A percentile compares a stretch with the other conserved stretches of the same genome.
These are phyloP conservation scores for Polyporus arcularius DNA, from an alignment of 768 basidiomycete genomes.

Conservation along the genomic window DNA sequence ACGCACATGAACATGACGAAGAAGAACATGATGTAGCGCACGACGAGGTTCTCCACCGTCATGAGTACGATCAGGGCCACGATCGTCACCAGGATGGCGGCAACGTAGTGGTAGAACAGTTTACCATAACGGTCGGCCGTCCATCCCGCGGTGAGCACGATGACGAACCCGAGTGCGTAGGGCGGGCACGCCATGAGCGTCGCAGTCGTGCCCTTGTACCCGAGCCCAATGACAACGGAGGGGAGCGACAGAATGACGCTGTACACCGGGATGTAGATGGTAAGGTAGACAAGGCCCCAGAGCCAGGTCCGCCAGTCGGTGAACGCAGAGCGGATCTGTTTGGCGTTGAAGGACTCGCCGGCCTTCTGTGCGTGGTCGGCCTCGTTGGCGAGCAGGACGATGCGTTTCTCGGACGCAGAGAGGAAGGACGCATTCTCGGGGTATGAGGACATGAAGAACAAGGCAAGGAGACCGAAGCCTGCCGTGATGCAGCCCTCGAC, in stretches of 20 bases:
- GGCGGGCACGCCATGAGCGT: constrained; percentile 65
- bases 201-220: constrained; percentile 53
- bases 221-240: constrained; percentile 65
- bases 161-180: constrained; percentile 38
- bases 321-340: constrained; percentile 38
- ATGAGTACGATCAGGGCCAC: constrained; percentile 34
- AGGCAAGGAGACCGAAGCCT: constrained; percentile 35
- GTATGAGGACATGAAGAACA: constrained; percentile 46
- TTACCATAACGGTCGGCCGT: constrained; percentile 27
- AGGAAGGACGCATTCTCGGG: constrained; percentile 49
- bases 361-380: constrained; percentile 35
- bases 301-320: constrained; percentile 40
- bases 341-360: constrained; percentile 35
- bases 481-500: constrained; percentile 51
- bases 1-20: constrained; percentile 35
- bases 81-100: constrained; percentile 23
- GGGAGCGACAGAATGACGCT: constrained; percentile 60
- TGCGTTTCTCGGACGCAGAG: constrained; percentile 41
- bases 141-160: constrained; percentile 25
- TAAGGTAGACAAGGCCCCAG: constrained; percentile 44
- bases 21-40: constrained; percentile 37
- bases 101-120: constrained; percentile 28
- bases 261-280: constrained; percentile 48
- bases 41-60: constrained; percentile 27
- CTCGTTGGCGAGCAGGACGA: constrained; percentile 42